phyloP scores from a whole-genome alignment of 495 filamentous ascomycete genomes.

The Tuber indicum region DNA sequence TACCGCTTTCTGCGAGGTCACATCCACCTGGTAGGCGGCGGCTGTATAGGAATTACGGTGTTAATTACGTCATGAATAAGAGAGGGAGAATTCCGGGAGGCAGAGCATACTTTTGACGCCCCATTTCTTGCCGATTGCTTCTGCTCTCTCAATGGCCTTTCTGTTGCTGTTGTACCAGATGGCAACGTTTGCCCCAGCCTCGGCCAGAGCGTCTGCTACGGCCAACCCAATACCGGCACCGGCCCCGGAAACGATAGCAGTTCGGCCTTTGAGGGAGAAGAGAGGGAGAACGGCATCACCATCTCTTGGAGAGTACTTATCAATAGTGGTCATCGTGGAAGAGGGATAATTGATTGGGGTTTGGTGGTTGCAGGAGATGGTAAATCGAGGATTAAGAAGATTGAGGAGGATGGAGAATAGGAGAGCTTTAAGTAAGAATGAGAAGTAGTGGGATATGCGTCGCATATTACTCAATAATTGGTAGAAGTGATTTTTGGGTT shows the following conservation, averaged over 20 bases:
- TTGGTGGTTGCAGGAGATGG: background rate
- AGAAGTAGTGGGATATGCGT: slow-evolving; percentile 2
- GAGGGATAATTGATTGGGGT: slow-evolving; percentile 1
- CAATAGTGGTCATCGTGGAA: slow-evolving; percentile 31
- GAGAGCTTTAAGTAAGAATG: slow-evolving; percentile 4
- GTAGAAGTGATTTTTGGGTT: background rate
- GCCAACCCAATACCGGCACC: slow-evolving; percentile 74
- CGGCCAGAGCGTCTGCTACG: slow-evolving; percentile 69
- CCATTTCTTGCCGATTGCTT: slow-evolving; percentile 64
- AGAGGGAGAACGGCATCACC: slow-evolving; percentile 60
- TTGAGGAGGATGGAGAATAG: slow-evolving; percentile 8
- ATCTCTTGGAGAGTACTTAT: slow-evolving; percentile 50
- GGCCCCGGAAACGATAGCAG: slow-evolving; percentile 76
- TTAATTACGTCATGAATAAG: background rate
- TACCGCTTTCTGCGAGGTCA: slow-evolving; percentile 56
- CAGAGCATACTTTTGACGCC: slow-evolving; percentile 65
- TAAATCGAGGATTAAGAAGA: background rate
- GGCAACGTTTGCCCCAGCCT: slow-evolving; percentile 80
- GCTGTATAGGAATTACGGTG: slow-evolving; percentile 45
- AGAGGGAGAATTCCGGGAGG: too few species aligned
- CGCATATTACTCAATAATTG: background rate
- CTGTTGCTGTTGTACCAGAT: slow-evolving; percentile 80
- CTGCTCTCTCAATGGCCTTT: slow-evolving; percentile 62
- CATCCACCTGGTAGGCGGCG: slow-evolving; percentile 68
- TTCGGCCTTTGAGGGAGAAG: slow-evolving; percentile 76